These are phyloP conservation scores for Laetiporus sulphureus DNA, from an alignment of 1,284 basidiomycete genomes.

Conservation along the genomic window DNA sequence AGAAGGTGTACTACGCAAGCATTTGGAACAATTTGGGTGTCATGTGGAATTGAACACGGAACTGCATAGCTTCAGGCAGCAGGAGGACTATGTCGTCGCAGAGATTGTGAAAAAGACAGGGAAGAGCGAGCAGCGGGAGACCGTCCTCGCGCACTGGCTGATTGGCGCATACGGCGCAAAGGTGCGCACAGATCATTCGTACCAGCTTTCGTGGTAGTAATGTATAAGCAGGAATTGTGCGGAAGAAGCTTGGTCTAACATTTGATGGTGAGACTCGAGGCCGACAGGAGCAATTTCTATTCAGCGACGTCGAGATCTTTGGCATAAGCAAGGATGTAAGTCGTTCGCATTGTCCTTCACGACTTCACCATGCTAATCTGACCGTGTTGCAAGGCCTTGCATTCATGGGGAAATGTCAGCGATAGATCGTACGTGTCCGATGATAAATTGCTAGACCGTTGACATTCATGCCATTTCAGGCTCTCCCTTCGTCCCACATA, in stretches of 20 bases:
- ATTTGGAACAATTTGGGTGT: slow-evolving; percentile 19
- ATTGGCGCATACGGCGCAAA: slow-evolving; percentile 31
- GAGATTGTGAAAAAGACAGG: slow-evolving; percentile 7
- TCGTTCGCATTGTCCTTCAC: not conserved
- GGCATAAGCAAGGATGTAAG: slow-evolving; percentile 20
- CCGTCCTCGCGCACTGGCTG: slow-evolving; percentile 17
- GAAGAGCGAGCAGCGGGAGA: slow-evolving; percentile 5
- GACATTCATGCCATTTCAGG: not conserved
- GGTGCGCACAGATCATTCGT: slow-evolving; percentile 13
- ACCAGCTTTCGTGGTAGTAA: not conserved
- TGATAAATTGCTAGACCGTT: not conserved
- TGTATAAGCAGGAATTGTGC: slow-evolving; percentile 17
- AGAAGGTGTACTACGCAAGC: slow-evolving; percentile 22
- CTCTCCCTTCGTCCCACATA: slow-evolving; percentile 5
- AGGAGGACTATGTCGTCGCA: slow-evolving; percentile 16
- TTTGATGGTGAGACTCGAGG: slow-evolving; percentile 27
- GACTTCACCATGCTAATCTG: slow-evolving; percentile 1
- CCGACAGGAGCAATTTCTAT: slow-evolving; percentile 16
- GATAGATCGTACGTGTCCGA: slow-evolving; percentile 12
- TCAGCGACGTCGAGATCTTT: slow-evolving; percentile 26
- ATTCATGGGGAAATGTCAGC: slow-evolving; percentile 21
- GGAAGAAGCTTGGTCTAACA: slow-evolving; percentile 23
- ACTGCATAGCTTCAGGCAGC: slow-evolving; percentile 21
- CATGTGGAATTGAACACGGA: slow-evolving; percentile 25
- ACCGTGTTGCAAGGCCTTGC: slow-evolving; percentile 19